Base-by-base conservation (phyloP, 2,329 filamentous ascomycete species). In the Clathrospora elynae region DNA sequence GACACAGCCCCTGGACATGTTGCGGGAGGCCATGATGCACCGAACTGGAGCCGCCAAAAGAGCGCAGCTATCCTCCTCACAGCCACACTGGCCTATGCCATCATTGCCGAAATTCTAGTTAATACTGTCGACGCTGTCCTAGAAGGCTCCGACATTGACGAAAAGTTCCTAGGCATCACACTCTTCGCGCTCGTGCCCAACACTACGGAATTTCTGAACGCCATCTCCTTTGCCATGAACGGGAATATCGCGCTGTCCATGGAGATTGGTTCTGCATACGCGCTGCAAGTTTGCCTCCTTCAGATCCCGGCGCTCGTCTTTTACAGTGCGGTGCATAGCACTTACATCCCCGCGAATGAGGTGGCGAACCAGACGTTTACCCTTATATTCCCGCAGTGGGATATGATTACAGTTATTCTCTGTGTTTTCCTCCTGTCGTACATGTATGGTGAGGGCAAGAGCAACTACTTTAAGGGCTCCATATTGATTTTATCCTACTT, bases 161-260 rank as follows among this genome's bases (percentile, higher is more conserved):
- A 97, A 66, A 99, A 99, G 70, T 97, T 99, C 72, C 75, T 99
- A 42, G 93, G 93, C 32, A 95, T 99, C 55, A 97, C 93, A 1
- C 77, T 99, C 32, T 99, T 99, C 70, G 92, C 95, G 5, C 78
- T 99, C 51, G 95, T 99, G 6, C 93, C 93, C 9, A 99, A 99
- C 74, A 97, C 93, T 1, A 99, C 93, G 1, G 93, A 99, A 67
- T 99, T 99, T 67, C 71, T 99, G 85, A 99, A 99, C 71, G 93
- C 92, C 67, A 99, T 99, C 46, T 96, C 91, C 0, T 99, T 99
- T 68, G 93, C 93, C 39, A 99, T 99, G 92, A 97, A 99, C 65
- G 93, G 93, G 47, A 99, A 99, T 70, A 97, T 99, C 70, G 93
- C 93, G 0, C 76, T 99, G 12, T 96, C 90, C 24, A 99, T 99